Evolutionary conservation across 2,329 filamentous ascomycete genomes (phyloP).

Genomic region (Exophiala aquamarina): DNA sequence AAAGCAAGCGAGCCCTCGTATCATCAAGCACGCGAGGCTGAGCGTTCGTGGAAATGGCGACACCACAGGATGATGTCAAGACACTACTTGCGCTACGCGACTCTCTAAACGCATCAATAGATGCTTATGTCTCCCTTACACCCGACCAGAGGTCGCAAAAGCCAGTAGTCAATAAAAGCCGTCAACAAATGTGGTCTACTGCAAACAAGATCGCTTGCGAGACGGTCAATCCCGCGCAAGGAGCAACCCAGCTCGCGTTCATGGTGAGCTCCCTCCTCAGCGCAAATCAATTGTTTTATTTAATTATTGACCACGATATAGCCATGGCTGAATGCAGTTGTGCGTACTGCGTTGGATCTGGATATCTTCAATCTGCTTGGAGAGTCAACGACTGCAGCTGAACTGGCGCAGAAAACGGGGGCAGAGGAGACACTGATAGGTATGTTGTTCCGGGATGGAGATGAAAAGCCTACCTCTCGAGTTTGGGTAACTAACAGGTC

Average conservation of each 20-base stretch:
- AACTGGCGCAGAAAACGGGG: conserved; percentile 31
- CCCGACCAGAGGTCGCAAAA: conserved; percentile 5
- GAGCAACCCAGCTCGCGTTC: conserved; percentile 8
- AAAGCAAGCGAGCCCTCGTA: too few relatives aligned
- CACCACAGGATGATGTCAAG: conserved; percentile 5
- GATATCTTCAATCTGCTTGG: conserved; percentile 10
- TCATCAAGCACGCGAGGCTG: too few relatives aligned
- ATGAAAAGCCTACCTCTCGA: too few relatives aligned
- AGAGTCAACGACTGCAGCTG: conserved; percentile 26
- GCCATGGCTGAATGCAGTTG: conserved; percentile 13
- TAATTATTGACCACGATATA: not conserved
- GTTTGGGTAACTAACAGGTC: too few relatives aligned
- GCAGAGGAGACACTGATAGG: conserved; percentile 34
- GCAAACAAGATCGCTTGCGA: conserved; percentile 6
- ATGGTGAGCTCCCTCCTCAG: conserved; percentile 6
- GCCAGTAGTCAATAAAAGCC: conserved; percentile 1
- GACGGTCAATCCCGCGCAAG: conserved; percentile 2
- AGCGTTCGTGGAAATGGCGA: conserved; percentile 1
- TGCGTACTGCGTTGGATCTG: conserved; percentile 11
- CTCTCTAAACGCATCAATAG: conserved; percentile 11
- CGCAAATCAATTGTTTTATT: not conserved
- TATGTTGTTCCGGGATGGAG: conserved; percentile 13
- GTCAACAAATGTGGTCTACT: conserved; percentile 9
- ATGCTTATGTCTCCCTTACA: conserved; percentile 5
- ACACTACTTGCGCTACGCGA: conserved; percentile 9